phyloP scores from a whole-genome alignment of 2,329 filamentous ascomycete genomes.

The Hypoxylon sp. region DNA sequence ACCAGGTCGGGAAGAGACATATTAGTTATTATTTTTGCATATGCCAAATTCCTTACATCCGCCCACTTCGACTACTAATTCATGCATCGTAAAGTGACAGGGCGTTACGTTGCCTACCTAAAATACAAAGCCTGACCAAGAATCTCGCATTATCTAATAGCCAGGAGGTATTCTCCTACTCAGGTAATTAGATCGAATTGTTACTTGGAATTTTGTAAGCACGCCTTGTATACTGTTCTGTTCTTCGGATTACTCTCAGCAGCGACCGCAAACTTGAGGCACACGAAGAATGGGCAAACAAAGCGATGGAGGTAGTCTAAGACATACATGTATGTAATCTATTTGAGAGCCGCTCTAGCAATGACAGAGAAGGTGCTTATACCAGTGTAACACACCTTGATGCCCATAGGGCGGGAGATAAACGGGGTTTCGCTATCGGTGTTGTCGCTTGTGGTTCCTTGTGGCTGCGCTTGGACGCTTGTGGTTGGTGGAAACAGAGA shows the following conservation, averaged over 20 bases:
- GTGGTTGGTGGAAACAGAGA: conserved; percentile 35
- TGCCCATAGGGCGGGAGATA: conserved; percentile 34
- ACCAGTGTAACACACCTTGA: conserved; percentile 38
- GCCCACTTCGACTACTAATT: conserved; percentile 3
- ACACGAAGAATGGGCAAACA: conserved; percentile 5
- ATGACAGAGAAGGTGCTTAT: conserved; percentile 39
- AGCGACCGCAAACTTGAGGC: background rate
- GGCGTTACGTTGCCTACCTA: conserved; percentile 23
- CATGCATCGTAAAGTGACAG: conserved; percentile 1
- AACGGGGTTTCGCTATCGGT: conserved; percentile 37
- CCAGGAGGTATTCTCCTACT: conserved; percentile 1
- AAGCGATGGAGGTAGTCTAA: background rate
- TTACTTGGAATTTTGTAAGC: conserved; percentile 1
- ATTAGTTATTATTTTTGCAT: conserved; percentile 1
- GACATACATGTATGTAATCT: background rate
- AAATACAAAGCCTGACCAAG: conserved; percentile 23
- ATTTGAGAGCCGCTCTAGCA: conserved; percentile 14
- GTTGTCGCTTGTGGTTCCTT: conserved; percentile 15
- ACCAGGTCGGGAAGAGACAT: conserved; percentile 1
- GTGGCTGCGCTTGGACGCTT: conserved; percentile 26
- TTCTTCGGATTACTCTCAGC: conserved; percentile 26
- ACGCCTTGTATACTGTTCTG: conserved; percentile 8
- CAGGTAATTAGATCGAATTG: background rate
- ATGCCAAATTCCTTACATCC: conserved; percentile 3
- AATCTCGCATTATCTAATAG: conserved; percentile 25